Evolutionary conservation across 352 stramenopile species (phyloP).

Genomic region (Peronospora destructor): DNA sequence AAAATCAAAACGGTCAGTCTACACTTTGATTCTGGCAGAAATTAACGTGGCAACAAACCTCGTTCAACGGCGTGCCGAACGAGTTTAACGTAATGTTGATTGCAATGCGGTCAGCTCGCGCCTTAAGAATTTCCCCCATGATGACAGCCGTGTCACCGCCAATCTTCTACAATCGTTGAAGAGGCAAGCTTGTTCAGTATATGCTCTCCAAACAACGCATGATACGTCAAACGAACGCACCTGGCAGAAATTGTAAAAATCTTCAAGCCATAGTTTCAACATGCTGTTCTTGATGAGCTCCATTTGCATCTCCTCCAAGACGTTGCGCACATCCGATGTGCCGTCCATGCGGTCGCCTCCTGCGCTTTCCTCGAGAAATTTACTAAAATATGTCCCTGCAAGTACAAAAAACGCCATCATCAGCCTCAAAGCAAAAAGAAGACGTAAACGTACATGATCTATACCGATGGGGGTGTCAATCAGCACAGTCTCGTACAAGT

Average conservation of each 20-base stretch:
- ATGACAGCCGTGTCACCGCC: constrained; percentile 96
- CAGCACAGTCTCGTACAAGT: constrained; percentile 98
- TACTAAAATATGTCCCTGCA: constrained; percentile 94
- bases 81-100: constrained; percentile 99
- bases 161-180: constrained; percentile 50
- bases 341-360: constrained; percentile 75
- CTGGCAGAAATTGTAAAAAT: constrained; percentile 93
- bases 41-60: constrained; percentile 35
- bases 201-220: neutral
- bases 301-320: constrained; percentile 98
- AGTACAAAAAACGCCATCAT: constrained; percentile 3
- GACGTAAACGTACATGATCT: neutral
- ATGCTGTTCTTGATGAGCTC: constrained; percentile 99
- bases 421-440: neutral
- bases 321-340: constrained; percentile 89
- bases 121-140: constrained; percentile 93
- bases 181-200: constrained; percentile 1
- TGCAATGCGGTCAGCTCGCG: constrained; percentile 94
- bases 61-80: constrained; percentile 90
- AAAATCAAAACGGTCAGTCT: constrained; percentile 4
- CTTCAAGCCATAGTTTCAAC: constrained; percentile 96
- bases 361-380: constrained; percentile 94
- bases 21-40: constrained; percentile 1
- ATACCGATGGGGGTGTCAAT: constrained; percentile 97
- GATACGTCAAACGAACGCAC: constrained; percentile 16